Evolutionary conservation across 805 yeast genomes (phyloP).

Genomic region (Candida tammaniensis): DNA sequence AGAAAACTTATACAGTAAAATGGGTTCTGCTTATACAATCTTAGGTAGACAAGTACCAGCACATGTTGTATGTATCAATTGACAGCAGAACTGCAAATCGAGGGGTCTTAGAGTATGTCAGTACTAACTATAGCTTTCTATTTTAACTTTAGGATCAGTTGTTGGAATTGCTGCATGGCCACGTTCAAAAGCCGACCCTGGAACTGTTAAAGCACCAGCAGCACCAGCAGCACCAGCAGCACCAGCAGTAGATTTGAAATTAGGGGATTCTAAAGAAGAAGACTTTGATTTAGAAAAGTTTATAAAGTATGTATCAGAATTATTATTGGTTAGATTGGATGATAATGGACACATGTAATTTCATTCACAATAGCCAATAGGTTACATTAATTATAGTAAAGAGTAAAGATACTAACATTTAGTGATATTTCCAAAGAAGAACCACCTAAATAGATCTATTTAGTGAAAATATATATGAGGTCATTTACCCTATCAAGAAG

Average conservation of each 20-base stretch:
- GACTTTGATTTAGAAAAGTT: slow-evolving; percentile 44
- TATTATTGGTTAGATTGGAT: too few species aligned
- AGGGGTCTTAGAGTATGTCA: too few species aligned
- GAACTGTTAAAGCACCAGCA: slow-evolving; percentile 22
- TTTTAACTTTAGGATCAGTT: slow-evolving; percentile 39
- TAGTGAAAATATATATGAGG: background rate
- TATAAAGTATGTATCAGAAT: slow-evolving; percentile 38
- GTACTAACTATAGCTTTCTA: slow-evolving; percentile 33
- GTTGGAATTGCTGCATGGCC: slow-evolving; percentile 39
- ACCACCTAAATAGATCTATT: slow-evolving; percentile 35
- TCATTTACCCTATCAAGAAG: slow-evolving; percentile 4
- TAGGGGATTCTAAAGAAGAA: slow-evolving; percentile 30
- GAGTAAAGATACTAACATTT: slow-evolving; percentile 13
- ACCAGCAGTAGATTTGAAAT: slow-evolving; percentile 14
- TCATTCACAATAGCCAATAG: too few species aligned
- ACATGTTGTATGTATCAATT: slow-evolving; percentile 39
- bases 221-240: slow-evolving; percentile 21
- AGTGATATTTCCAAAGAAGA: slow-evolving; percentile 44
- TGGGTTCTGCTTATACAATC: slow-evolving; percentile 43
- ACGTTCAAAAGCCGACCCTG: slow-evolving; percentile 24
- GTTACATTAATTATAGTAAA: too few species aligned
- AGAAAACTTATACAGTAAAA: slow-evolving; percentile 11
- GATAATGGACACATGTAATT: too few species aligned
- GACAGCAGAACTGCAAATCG: too few species aligned
- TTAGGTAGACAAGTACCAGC: slow-evolving; percentile 46